Evolutionary conservation across 2,329 filamentous ascomycete genomes (phyloP), one percentile per base, ranked within the genome.

Genomic region (Aspergillus pseudoglaucus): DNA sequence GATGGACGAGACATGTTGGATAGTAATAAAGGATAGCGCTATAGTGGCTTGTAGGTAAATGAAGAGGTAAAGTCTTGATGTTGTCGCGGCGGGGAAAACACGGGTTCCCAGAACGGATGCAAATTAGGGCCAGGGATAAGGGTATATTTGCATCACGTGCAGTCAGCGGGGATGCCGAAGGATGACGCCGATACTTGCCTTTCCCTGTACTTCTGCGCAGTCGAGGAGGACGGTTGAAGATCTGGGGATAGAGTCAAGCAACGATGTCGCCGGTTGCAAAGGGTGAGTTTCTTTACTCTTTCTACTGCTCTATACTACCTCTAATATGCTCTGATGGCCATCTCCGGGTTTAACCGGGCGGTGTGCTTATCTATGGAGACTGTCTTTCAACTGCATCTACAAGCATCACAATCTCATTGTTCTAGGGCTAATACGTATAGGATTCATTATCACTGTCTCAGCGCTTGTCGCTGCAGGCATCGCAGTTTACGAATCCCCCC

Each of bases 401-500:
- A 38, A 15, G 35, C 9, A 15, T n/a, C n/a, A 15, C 35, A 18
- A n/a, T 18, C 35, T n/a, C 22, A 20, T 22, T 41, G 23, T 25
- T 25, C 22, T 25, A 25, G 23, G 22, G n/a, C 59, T 59, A 43
- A 60, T 47, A 47, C 50, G 33, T 46, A 40, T 53, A 84, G 81
- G 81, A 60, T 74, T 83, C 54, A 79, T 85, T 53, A 77, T 84
- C 55, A 79, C 79, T 42, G 75, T 82, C 53, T 78, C 78, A 39
- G 73, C 84, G 37, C 70, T 84, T 47, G 75, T 83, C 45, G 81
- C 81, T 51, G 80, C 82, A 15, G 78, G 80, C 10, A 75, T 83
- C 44, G 81, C 81, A 45, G 75, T 82, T 41, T 82, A 83, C 64
- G 79, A 84, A 62, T 82, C 77, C 37, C 81, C 81, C 1, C 77